A percentile compares a stretch with the other conserved stretches of the same genome.
Conservation (phyloP, 805 yeast genomes). For the Wickerhamiella spandovensis region DNA sequence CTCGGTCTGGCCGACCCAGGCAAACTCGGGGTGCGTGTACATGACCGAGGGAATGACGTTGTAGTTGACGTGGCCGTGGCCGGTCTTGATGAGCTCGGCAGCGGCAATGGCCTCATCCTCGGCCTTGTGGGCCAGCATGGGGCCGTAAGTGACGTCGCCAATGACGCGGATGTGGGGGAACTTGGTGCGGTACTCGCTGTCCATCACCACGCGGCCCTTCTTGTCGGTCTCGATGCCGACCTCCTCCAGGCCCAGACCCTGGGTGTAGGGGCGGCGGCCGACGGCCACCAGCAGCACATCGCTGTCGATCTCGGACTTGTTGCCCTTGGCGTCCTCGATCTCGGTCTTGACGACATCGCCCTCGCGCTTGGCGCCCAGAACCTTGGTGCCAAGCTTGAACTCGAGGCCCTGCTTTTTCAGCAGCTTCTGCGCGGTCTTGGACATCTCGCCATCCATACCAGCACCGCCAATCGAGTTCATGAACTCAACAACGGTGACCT, state of each 20-base stretch:
- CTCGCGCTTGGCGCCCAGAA: constrained; percentile 68
- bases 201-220: constrained; percentile 87
- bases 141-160: constrained; percentile 97
- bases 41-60: constrained; percentile 95
- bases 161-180: constrained; percentile 88
- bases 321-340: constrained; percentile 79
- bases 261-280: constrained; percentile 96
- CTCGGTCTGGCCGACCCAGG: constrained; percentile 97
- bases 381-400: constrained; percentile 87
- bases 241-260: constrained; percentile 77
- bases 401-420: constrained; percentile 90
- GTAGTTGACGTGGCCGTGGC: constrained; percentile 97
- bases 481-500: constrained; percentile 91
- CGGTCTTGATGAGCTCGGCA: constrained; percentile 82
- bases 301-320: constrained; percentile 72
- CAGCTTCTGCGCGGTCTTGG: constrained; percentile 79
- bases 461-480: constrained; percentile 93
- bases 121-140: constrained; percentile 99
- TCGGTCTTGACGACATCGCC: constrained; percentile 81
- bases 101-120: constrained; percentile 99
- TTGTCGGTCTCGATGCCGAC: constrained; percentile 84
- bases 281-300: constrained; percentile 93
- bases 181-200: constrained; percentile 84
- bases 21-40: constrained; percentile 99
- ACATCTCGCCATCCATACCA: constrained; percentile 94